phyloP scores from a whole-genome alignment of 1,139 yeast genomes.

The Blastobotrys buckinghamii region DNA sequence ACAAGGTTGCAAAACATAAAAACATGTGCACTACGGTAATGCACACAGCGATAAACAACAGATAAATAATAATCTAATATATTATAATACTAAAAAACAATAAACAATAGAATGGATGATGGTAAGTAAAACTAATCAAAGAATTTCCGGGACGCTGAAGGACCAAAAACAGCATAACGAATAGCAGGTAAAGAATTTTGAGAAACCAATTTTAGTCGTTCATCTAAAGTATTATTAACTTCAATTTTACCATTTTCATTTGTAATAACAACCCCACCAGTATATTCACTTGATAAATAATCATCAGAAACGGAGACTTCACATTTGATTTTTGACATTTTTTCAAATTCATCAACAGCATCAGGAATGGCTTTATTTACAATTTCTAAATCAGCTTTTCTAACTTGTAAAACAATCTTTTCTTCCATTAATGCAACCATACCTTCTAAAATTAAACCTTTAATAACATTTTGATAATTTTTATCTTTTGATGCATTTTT shows the following conservation, averaged over 20 bases:
- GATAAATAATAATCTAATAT: too few species aligned
- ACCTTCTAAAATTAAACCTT: slow-evolving; percentile 81
- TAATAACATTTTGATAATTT: slow-evolving; percentile 63
- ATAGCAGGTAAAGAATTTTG: slow-evolving; percentile 90
- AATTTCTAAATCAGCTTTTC: slow-evolving; percentile 58
- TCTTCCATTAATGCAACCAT: slow-evolving; percentile 69
- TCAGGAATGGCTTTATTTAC: slow-evolving; percentile 59
- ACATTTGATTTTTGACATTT: slow-evolving; percentile 31
- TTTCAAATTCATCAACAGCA: slow-evolving; percentile 60
- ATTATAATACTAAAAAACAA: not conserved
- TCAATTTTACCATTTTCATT: slow-evolving; percentile 78
- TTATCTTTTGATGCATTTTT: slow-evolving; percentile 47
- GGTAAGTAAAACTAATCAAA: too few species aligned
- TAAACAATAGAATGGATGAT: slow-evolving; percentile 12
- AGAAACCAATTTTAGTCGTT: slow-evolving; percentile 76
- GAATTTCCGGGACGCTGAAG: slow-evolving; percentile 81
- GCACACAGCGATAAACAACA: too few species aligned
- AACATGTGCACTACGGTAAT: too few species aligned
- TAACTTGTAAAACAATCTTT: slow-evolving; percentile 56
- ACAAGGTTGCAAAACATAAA: too few species aligned
- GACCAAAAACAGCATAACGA: slow-evolving; percentile 85
- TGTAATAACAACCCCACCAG: slow-evolving; percentile 80
- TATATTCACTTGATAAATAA: slow-evolving; percentile 39
- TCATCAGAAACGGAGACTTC: slow-evolving; percentile 40
- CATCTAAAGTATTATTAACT: slow-evolving; percentile 88